Evolutionary conservation across 2,329 filamentous ascomycete genomes (phyloP).

Genomic region (Berkeleyomyces rouxiae): DNA sequence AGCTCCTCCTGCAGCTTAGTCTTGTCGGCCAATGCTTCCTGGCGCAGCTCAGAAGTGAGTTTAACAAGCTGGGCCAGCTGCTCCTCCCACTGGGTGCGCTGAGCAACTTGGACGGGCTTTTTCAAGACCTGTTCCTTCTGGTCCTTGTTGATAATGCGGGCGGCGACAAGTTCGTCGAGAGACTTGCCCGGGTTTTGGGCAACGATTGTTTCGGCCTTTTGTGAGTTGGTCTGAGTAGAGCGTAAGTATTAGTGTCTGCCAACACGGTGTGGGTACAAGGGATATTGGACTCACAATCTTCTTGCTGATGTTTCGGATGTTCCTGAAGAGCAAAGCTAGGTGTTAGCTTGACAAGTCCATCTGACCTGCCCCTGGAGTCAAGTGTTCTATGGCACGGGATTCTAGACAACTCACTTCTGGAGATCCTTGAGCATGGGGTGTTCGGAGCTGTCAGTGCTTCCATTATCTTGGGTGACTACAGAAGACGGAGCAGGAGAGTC

Average conservation of each 20-base stretch:
- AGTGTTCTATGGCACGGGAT: background rate
- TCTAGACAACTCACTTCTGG: conserved; percentile 50
- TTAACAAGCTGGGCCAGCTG: conserved; percentile 60
- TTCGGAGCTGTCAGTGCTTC: conserved; percentile 46
- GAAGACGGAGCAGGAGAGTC: conserved; percentile 38
- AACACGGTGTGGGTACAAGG: background rate
- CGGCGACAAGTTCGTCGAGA: conserved; percentile 54
- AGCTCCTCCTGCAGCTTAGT: conserved; percentile 42
- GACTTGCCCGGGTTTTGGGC: conserved; percentile 52
- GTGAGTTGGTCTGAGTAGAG: conserved; percentile 41
- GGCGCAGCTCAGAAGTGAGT: conserved; percentile 54
- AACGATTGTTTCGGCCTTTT: conserved; percentile 55
- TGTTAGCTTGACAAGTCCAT: conserved; percentile 12
- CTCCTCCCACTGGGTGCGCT: conserved; percentile 55
- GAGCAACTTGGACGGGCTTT: conserved; percentile 54
- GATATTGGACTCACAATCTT: conserved; percentile 55
- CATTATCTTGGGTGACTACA: conserved; percentile 31
- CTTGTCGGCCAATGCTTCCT: conserved; percentile 40
- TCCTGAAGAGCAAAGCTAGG: conserved; percentile 34
- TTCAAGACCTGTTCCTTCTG: conserved; percentile 63
- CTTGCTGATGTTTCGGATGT: conserved; percentile 82
- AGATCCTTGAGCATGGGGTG: conserved; percentile 74
- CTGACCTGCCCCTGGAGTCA: background rate
- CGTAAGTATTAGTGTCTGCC: background rate
- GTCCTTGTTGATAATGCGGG: conserved; percentile 63